Conservation (phyloP, 2,329 filamentous ascomycete genomes). For the Decorospora gaudefroyi region DNA sequence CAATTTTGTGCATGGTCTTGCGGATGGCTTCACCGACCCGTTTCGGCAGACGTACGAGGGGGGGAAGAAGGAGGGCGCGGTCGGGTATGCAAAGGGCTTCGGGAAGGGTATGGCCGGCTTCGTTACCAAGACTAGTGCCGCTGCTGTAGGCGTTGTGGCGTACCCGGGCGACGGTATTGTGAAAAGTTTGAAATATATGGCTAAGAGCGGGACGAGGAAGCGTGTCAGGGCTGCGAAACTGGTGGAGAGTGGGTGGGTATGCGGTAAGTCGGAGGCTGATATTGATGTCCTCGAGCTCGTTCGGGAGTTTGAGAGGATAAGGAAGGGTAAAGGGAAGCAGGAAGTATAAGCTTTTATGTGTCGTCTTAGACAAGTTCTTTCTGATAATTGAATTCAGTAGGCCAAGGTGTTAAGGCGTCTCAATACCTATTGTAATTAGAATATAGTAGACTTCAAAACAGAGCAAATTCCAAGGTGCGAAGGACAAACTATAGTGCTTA, state of each 20-base stretch:
- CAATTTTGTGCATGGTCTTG: constrained; percentile 42
- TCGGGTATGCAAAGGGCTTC: constrained; percentile 42
- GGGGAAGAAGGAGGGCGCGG: constrained; percentile 37
- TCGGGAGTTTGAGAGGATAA: constrained; percentile 6
- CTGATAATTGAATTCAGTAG: too few species aligned
- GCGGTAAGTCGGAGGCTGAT: background rate
- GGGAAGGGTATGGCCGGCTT: constrained; percentile 32
- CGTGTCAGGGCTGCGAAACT: constrained; percentile 7
- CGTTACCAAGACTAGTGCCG: constrained; percentile 10
- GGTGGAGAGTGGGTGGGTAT: constrained; percentile 12
- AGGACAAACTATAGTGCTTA: too few species aligned
- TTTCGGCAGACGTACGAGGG: constrained; percentile 39
- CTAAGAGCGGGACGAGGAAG: constrained; percentile 12
- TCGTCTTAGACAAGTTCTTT: too few species aligned
- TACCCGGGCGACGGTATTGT: constrained; percentile 24
- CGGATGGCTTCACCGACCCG: constrained; percentile 40
- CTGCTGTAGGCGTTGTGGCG: constrained; percentile 15
- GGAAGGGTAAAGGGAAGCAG: constrained; percentile 2
- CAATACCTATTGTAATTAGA: too few species aligned
- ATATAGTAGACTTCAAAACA: too few species aligned
- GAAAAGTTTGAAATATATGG: constrained; percentile 19
- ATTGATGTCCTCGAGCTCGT: constrained; percentile 6
- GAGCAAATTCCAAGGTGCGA: too few species aligned
- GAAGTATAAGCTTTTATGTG: too few species aligned
- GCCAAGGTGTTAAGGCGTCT: too few species aligned